A percentile compares a stretch with the other conserved stretches of the same genome.
Evolutionary conservation across 805 yeast genomes (phyloP).

Genomic region (Blastobotrys parvus): DNA sequence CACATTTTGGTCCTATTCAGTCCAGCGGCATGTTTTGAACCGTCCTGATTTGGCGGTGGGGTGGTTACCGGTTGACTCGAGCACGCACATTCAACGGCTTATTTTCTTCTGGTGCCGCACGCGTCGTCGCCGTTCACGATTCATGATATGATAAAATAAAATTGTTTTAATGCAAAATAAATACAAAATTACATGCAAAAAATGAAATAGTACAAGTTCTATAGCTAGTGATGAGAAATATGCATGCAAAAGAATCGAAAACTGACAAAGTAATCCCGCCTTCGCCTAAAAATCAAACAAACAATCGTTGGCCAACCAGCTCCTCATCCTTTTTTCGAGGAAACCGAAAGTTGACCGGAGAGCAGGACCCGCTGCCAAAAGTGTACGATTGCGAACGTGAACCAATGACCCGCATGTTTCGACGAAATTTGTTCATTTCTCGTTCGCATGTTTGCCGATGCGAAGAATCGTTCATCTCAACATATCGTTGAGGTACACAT

Average conservation of each 20-base stretch:
- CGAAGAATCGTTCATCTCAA: slow-evolving; percentile 69
- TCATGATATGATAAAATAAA: too few relatives aligned
- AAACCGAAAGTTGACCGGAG: slow-evolving; percentile 1
- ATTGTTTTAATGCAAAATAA: too few relatives aligned
- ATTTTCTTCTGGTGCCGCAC: too few relatives aligned
- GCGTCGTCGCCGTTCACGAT: too few relatives aligned
- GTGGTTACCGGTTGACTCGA: too few relatives aligned
- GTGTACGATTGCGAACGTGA: slow-evolving; percentile 14
- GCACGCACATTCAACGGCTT: too few relatives aligned
- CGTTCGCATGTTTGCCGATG: slow-evolving; percentile 42
- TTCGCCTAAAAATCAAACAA: background rate
- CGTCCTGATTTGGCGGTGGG: too few relatives aligned
- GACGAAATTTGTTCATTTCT: slow-evolving; percentile 45
- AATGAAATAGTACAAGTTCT: too few relatives aligned
- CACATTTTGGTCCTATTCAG: too few relatives aligned
- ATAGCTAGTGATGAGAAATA: too few relatives aligned
- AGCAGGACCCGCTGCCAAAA: slow-evolving; percentile 4
- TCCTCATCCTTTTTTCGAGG: background rate
- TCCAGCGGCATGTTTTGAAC: too few relatives aligned
- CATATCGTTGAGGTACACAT: slow-evolving; percentile 72
- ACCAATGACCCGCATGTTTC: slow-evolving; percentile 28
- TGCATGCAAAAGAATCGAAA: background rate
- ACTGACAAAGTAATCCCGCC: background rate
- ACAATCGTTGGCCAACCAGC: background rate
- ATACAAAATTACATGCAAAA: too few relatives aligned